A percentile compares a stretch with the other conserved stretches of the same genome.
Evolutionary conservation across 495 filamentous ascomycete genomes (phyloP).

Genomic region (Aspergillus avenaceus): DNA sequence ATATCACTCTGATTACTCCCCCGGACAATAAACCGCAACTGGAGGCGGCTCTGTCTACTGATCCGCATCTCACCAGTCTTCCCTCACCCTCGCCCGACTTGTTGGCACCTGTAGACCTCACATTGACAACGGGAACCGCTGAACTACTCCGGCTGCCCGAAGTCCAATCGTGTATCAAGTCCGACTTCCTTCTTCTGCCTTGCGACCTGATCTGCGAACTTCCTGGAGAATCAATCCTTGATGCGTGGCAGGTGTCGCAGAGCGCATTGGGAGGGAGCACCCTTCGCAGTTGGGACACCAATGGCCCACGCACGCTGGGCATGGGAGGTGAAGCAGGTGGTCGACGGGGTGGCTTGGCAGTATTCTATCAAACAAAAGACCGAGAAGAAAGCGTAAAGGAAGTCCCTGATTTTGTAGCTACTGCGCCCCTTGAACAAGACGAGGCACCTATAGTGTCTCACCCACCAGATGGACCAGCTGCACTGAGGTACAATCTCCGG

Average conservation of each 20-base stretch:
- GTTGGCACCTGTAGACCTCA: conserved; percentile 65
- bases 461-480: conserved; percentile 44
- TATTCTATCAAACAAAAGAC: conserved; percentile 85
- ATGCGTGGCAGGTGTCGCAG: conserved; percentile 88
- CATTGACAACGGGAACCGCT: conserved; percentile 78
- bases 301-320: conserved; percentile 31
- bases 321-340: conserved; percentile 51
- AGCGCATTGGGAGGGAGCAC: conserved; percentile 54
- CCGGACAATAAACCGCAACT: conserved; percentile 68
- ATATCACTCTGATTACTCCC: conserved; percentile 80
- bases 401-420: conserved; percentile 84
- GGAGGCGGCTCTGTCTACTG: conserved; percentile 72
- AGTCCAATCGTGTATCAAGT: conserved; percentile 63
- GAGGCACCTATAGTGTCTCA: conserved; percentile 49
- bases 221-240: conserved; percentile 70
- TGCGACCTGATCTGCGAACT: conserved; percentile 94
- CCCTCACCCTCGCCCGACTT: conserved; percentile 70
- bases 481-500: conserved; percentile 59
- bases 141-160: conserved; percentile 79
- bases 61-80: conserved; percentile 79
- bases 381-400: conserved; percentile 71
- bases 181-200: conserved; percentile 86
- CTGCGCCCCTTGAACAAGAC: conserved; percentile 55
- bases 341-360: conserved; percentile 71
- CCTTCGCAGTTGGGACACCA: conserved; percentile 19